Evolutionary conservation across 164 flowering plant genomes (phyloP).

Genomic region (Santalum album): DNA sequence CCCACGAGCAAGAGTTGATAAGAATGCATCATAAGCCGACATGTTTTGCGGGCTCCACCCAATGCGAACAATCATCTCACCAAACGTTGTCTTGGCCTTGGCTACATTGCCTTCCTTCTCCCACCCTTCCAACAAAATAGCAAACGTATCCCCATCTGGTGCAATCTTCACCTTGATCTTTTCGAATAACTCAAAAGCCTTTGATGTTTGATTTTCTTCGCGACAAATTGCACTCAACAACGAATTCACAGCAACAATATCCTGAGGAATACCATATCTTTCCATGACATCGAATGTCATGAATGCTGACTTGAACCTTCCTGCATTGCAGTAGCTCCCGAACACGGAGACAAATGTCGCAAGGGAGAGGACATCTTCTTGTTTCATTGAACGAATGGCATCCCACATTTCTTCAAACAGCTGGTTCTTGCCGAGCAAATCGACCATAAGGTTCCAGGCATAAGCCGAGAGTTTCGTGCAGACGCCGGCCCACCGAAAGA

Average conservation of each 20-base stretch:
- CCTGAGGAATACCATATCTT: constrained; percentile 49
- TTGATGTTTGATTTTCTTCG: constrained; percentile 30
- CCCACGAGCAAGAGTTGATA: constrained; percentile 50
- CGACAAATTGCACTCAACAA: constrained; percentile 62
- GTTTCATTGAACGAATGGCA: constrained; percentile 69
- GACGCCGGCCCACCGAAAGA: constrained; percentile 62
- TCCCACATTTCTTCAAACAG: constrained; percentile 79
- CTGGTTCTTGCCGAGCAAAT: constrained; percentile 58
- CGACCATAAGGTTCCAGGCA: constrained; percentile 77
- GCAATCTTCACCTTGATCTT: constrained; percentile 39
- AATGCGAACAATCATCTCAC: constrained; percentile 62
- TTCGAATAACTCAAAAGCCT: constrained; percentile 53
- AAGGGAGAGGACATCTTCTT: constrained; percentile 38
- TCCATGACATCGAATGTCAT: constrained; percentile 73
- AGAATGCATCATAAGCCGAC: constrained; percentile 57
- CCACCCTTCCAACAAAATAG: constrained; percentile 71
- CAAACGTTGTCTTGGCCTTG: constrained; percentile 58
- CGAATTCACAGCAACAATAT: constrained; percentile 63
- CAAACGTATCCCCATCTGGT: constrained; percentile 55
- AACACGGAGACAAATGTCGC: constrained; percentile 62
- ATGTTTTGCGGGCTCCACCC: constrained; percentile 60
- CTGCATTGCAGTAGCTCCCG: constrained; percentile 50
- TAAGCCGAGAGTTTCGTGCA: constrained; percentile 23
- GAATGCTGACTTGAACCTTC: constrained; percentile 45
- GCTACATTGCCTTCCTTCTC: constrained; percentile 63